These are phyloP conservation scores for Neonectria punicea DNA, from an alignment of 2,329 filamentous ascomycete species.

Conservation along the genomic window DNA sequence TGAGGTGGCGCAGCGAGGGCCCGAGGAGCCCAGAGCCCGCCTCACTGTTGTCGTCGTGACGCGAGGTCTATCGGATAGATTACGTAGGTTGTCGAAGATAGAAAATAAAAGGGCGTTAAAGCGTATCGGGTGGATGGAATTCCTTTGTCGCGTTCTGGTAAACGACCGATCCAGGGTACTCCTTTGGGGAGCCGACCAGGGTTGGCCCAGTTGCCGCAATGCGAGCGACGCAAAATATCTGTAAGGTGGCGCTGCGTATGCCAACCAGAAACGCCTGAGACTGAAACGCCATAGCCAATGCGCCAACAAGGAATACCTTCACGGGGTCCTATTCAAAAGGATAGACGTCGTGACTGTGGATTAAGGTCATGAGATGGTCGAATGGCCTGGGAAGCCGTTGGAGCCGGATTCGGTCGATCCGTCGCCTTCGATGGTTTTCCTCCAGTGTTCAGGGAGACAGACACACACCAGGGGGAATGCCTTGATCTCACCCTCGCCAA, in stretches of 20 bases:
- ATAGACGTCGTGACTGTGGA: slow-evolving; percentile 36
- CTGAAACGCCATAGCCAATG: slow-evolving; percentile 54
- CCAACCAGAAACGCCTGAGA: slow-evolving; percentile 35
- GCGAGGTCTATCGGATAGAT: slow-evolving; percentile 23
- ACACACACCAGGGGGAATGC: slow-evolving; percentile 97
- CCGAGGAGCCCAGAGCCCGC: neutral
- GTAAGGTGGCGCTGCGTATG: slow-evolving; percentile 26
- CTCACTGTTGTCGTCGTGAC: slow-evolving; percentile 20
- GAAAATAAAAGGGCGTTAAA: slow-evolving; percentile 24
- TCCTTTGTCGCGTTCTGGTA: slow-evolving; percentile 7
- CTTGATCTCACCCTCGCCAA: slow-evolving; percentile 84
- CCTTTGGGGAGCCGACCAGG: slow-evolving; percentile 6
- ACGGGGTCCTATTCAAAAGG: slow-evolving; percentile 41
- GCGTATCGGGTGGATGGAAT: slow-evolving; percentile 11
- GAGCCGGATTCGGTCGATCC: slow-evolving; percentile 73
- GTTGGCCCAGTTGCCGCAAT: slow-evolving; percentile 19
- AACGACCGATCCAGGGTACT: slow-evolving; percentile 10
- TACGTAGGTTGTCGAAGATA: slow-evolving; percentile 31
- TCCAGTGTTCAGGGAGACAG: slow-evolving; percentile 94
- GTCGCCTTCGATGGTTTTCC: slow-evolving; percentile 94
- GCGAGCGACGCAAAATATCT: slow-evolving; percentile 25
- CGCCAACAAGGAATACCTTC: slow-evolving; percentile 36
- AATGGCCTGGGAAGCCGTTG: slow-evolving; percentile 44
- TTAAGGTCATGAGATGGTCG: slow-evolving; percentile 42
- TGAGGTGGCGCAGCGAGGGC: neutral